Evolutionary conservation across 2,329 filamentous ascomycete genomes (phyloP).

Genomic region (Tolypocladium tropicale): DNA sequence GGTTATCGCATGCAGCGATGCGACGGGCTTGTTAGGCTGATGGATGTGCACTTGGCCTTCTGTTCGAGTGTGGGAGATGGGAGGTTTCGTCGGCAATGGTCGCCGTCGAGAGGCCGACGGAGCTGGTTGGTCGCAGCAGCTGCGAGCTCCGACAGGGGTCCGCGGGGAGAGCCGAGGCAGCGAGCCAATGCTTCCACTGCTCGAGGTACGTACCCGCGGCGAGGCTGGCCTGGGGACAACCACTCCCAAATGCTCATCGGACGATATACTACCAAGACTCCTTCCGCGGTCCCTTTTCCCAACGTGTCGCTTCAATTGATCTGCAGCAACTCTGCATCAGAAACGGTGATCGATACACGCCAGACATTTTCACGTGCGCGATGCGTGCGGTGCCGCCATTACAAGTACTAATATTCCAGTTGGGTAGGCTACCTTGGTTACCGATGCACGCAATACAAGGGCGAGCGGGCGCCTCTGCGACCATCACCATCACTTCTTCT

Average conservation of each 20-base stretch:
- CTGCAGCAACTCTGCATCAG: too few relatives aligned
- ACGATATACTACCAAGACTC: too few relatives aligned
- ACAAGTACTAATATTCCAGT: background rate
- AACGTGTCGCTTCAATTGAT: background rate
- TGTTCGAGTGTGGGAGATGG: background rate
- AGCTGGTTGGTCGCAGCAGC: background rate
- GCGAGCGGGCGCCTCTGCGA: constrained; percentile 1
- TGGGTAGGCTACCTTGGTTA: constrained; percentile 1
- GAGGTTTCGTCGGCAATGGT: background rate
- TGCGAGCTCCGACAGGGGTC: constrained; percentile 12
- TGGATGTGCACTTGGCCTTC: background rate
- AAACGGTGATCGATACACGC: too few relatives aligned
- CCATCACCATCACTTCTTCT: constrained; percentile 19
- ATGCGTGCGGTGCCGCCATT: background rate
- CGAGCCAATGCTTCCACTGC: background rate
- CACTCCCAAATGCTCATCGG: background rate
- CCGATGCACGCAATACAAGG: background rate
- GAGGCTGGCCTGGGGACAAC: background rate
- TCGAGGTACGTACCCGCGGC: background rate
- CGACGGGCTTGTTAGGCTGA: background rate
- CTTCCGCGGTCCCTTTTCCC: background rate
- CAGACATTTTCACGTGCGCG: too few relatives aligned
- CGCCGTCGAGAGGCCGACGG: background rate
- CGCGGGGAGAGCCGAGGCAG: constrained; percentile 15
- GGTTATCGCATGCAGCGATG: background rate